A percentile compares a stretch with the other conserved stretches of the same genome.
Conservation (phyloP, 108 stramenopile genomes). For the Mediolabrus comicus region DNA sequence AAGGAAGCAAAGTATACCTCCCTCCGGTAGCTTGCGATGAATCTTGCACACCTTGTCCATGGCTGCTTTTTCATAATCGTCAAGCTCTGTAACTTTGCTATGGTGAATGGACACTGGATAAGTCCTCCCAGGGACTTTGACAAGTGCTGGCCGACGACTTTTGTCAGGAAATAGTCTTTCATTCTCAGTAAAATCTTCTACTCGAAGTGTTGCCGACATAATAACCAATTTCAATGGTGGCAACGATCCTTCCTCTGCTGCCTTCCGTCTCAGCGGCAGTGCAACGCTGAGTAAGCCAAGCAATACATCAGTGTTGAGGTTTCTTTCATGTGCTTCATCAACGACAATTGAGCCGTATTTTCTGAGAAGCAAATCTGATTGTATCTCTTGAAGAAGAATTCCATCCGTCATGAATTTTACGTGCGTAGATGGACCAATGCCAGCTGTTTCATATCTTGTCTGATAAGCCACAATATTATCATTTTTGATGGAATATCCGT, state of each 20-base stretch:
- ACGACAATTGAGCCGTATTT: constrained; percentile 91
- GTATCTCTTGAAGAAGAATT: constrained; percentile 92
- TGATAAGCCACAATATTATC: constrained; percentile 91
- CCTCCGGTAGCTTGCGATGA: constrained; percentile 87
- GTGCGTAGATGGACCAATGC: constrained; percentile 73
- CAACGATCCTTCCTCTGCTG: constrained; percentile 64
- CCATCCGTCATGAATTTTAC: constrained; percentile 99
- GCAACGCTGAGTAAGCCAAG: constrained; percentile 89
- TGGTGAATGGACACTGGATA: constrained; percentile 96
- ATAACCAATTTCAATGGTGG: constrained; percentile 93
- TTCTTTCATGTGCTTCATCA: constrained; percentile 94
- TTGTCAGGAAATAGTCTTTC: constrained; percentile 69
- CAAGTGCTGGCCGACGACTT: constrained; percentile 60
- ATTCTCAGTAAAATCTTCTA: constrained; percentile 92
- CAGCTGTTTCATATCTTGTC: constrained; percentile 92
- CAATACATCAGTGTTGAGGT: constrained; percentile 94
- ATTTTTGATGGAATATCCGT: constrained; percentile 62
- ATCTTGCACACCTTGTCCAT: constrained; percentile 86
- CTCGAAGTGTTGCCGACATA: constrained; percentile 98
- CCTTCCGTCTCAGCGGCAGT: constrained; percentile 79
- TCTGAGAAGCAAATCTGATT: constrained; percentile 89
- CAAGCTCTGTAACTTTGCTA: constrained; percentile 91
- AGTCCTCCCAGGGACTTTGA: constrained; percentile 91
- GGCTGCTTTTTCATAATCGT: constrained; percentile 85
- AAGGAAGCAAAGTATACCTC: constrained; percentile 95